phyloP scores from a whole-genome alignment of 805 yeast species.

The Metschnikowia continentalis region DNA sequence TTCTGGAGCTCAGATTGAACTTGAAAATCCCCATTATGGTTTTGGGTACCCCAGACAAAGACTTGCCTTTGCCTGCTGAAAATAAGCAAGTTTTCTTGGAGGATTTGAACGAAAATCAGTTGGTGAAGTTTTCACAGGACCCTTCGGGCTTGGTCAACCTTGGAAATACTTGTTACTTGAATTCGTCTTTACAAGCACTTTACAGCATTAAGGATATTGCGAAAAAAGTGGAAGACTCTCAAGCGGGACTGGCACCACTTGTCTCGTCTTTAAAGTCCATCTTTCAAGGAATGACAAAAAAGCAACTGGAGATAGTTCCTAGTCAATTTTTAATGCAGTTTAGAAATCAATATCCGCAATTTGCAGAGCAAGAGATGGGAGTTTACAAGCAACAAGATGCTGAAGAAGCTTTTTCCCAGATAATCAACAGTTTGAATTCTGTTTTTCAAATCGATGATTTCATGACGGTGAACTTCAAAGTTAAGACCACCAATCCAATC shows the following conservation, averaged over 20 bases:
- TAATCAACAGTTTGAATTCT: conserved; percentile 50
- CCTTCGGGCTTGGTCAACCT: conserved; percentile 68
- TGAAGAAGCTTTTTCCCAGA: conserved; percentile 88
- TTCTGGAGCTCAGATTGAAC: conserved; percentile 53
- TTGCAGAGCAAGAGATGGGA: conserved; percentile 77
- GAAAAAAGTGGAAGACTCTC: conserved; percentile 18
- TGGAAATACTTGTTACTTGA: conserved; percentile 77
- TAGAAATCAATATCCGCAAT: conserved; percentile 78
- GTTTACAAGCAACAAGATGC: conserved; percentile 94
- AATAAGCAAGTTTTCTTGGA: conserved; percentile 59
- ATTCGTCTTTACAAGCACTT: conserved; percentile 61
- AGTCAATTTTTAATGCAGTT: conserved; percentile 58
- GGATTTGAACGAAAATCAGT: conserved; percentile 52
- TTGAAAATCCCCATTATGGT: conserved; percentile 75
- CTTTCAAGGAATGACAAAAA: conserved; percentile 44
- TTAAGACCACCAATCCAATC: conserved; percentile 58
- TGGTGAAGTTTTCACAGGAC: conserved; percentile 34
- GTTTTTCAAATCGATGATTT: conserved; percentile 50
- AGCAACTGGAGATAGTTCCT: conserved; percentile 58
- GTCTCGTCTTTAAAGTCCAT: conserved; percentile 37
- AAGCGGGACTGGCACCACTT: conserved; percentile 16
- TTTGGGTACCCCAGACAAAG: conserved; percentile 81
- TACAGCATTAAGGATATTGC: conserved; percentile 43
- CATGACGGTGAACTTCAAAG: conserved; percentile 63
- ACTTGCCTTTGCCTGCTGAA: conserved; percentile 49